These are phyloP conservation scores for Xylaria curta DNA, from an alignment of 495 filamentous ascomycete species.

Conservation along the genomic window DNA sequence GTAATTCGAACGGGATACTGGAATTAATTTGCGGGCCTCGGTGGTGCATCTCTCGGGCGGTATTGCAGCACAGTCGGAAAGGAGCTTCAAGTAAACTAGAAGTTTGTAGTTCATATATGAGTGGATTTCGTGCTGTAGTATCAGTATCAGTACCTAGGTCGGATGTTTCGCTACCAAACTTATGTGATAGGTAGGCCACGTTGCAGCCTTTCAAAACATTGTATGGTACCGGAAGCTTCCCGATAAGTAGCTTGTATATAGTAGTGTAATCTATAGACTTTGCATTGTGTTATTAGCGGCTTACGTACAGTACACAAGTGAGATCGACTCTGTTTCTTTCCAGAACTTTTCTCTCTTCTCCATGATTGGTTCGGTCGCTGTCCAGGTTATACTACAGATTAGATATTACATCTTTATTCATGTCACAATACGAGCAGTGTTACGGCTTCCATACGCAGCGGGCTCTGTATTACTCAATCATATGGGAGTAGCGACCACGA, in stretches of 20 bases:
- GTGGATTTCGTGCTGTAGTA: conserved; percentile 6
- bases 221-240: conserved; percentile 30
- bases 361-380: not conserved
- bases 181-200: conserved; percentile 19
- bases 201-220: conserved; percentile 25
- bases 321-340: conserved; percentile 15
- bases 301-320: not conserved
- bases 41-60: conserved; percentile 3
- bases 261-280: not conserved
- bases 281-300: conserved; percentile 10
- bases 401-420: not conserved
- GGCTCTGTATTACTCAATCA: no score
- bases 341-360: conserved; percentile 10
- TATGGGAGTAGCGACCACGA: not conserved
- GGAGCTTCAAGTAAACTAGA: not conserved
- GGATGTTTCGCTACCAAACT: conserved; percentile 8
- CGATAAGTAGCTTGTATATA: conserved; percentile 16
- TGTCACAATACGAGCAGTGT: not conserved
- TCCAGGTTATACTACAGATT: not conserved
- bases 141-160: conserved; percentile 9
- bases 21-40: conserved; percentile 19
- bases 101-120: not conserved
- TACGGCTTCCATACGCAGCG: no score
- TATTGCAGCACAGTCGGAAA: not conserved
- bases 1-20: conserved; percentile 14